Conservation (phyloP, 345 rosid species). For the Leavenworthia alabamica region DNA sequence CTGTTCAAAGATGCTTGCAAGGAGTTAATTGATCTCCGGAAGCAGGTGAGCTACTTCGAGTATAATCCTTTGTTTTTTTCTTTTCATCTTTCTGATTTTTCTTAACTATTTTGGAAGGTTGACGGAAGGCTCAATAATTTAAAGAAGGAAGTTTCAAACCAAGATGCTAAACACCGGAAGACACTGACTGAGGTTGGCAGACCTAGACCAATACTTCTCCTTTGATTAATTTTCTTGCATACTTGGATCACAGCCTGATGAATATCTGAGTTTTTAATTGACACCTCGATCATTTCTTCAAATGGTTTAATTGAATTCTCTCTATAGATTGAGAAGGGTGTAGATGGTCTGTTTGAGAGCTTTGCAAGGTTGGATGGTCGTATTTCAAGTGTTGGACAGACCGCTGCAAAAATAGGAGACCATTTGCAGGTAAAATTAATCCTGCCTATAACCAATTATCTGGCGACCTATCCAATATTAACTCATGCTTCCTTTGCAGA, state of each 20-base stretch:
- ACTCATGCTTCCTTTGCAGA: conserved; percentile 42
- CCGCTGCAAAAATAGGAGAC: conserved; percentile 99
- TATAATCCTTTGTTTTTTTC: not conserved
- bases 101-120: too few relatives aligned
- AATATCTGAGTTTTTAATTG: not conserved
- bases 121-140: conserved; percentile 80
- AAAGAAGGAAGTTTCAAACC: conserved; percentile 84
- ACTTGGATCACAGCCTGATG: not conserved
- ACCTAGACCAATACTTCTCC: not conserved
- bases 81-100: too few relatives aligned
- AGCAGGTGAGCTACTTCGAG: conserved; percentile 48
- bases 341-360: conserved; percentile 75
- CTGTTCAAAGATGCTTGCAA: conserved; percentile 81
- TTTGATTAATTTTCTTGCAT: not conserved
- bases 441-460: not conserved
- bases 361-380: conserved; percentile 90
- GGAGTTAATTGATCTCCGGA: conserved; percentile 87
- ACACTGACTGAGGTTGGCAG: conserved; percentile 82
- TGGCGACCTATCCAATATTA: conserved; percentile 8
- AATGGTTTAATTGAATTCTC: conserved; percentile 4
- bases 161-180: conserved; percentile 91
- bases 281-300: not conserved
- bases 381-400: conserved; percentile 97
- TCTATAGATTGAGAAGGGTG: conserved; percentile 81
- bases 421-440: conserved; percentile 73